phyloP scores from a whole-genome alignment of 352 stramenopile species.

The Pythium dissotocum region DNA sequence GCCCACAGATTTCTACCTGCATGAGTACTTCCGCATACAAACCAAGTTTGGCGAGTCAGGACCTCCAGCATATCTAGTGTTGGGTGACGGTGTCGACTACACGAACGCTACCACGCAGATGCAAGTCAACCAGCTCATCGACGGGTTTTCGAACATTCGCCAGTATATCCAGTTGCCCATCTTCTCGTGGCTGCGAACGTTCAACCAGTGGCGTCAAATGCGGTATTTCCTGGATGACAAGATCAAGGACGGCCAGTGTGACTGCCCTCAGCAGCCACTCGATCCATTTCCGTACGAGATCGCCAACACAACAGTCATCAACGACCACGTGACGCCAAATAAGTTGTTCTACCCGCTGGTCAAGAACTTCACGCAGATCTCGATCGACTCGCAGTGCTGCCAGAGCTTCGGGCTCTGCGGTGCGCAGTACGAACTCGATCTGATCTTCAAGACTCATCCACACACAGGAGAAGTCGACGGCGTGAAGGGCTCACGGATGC shows the following conservation, averaged over 20 bases:
- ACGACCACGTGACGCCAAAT: slow-evolving; percentile 54
- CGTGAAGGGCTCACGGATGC: slow-evolving; percentile 77
- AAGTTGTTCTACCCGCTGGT: slow-evolving; percentile 78
- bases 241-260: slow-evolving; percentile 51
- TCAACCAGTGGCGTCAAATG: slow-evolving; percentile 88
- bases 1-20: slow-evolving; percentile 86
- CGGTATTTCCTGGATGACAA: slow-evolving; percentile 79
- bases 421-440: slow-evolving; percentile 83
- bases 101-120: slow-evolving; percentile 54
- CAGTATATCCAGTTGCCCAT: slow-evolving; percentile 84
- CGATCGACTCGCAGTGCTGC: slow-evolving; percentile 89
- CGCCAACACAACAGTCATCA: slow-evolving; percentile 23
- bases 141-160: slow-evolving; percentile 68
- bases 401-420: slow-evolving; percentile 87
- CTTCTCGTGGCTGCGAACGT: slow-evolving; percentile 87
- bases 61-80: slow-evolving; percentile 85
- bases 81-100: slow-evolving; percentile 65
- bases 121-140: slow-evolving; percentile 66
- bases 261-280: slow-evolving; percentile 78
- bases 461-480: slow-evolving; percentile 26
- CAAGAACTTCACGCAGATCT: slow-evolving; percentile 83
- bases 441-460: slow-evolving; percentile 59
- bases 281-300: slow-evolving; percentile 79
- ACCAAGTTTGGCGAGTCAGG: slow-evolving; percentile 83
- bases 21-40: slow-evolving; percentile 89